Base-by-base conservation (phyloP, 805 yeast species). In the Teunomyces aglyptinius region DNA sequence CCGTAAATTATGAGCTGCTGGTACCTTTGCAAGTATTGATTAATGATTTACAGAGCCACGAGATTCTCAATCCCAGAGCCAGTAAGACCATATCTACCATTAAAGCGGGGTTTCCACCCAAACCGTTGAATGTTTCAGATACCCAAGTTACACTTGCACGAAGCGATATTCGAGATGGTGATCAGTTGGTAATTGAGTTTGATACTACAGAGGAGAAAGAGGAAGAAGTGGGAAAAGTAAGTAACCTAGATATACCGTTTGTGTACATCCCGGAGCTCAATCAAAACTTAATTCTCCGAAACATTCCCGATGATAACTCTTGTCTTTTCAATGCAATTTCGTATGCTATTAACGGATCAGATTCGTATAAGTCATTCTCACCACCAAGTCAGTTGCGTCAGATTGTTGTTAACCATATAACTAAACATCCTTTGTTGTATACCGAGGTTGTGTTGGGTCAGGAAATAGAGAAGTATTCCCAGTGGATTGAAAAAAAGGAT, bases 221-320 rank as follows among this genome's bases (percentile, higher is more conserved):
- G 11, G 39, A 22, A 13, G 16, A 20, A 3, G 22, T 19, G 1
- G 16, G 10, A 7, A 13, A 12, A 49, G 48, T 28, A 33, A 11
- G 4, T 43, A 11, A 38, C 32, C 26, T 18, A 20, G 60, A 58
- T 12, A 65, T 68, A 4, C 68, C 72, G 1, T 38, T 60, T 13
- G 63, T 60, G 1, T 54, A 45, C 42, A 49, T 63, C 5, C 49
- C 45, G 2, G 50, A 51, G n/a, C 27, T 49, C 15, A 55, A 65
- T 15, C 63, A 68, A 5, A 65, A 65, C 43, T 55, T 82, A 15
- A 71, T 76, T 6, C 66, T 84, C 6, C 74, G 87, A 24, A 75
- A 77, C 42, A 80, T 85, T 47, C 85, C 87, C 0, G 90, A 86
- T 58, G 92, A 86, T 61, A 86, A 86, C 59, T 84, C 92, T 6